phyloP scores from a whole-genome alignment of 441 rosid genomes.

The Erodium moschatum region DNA sequence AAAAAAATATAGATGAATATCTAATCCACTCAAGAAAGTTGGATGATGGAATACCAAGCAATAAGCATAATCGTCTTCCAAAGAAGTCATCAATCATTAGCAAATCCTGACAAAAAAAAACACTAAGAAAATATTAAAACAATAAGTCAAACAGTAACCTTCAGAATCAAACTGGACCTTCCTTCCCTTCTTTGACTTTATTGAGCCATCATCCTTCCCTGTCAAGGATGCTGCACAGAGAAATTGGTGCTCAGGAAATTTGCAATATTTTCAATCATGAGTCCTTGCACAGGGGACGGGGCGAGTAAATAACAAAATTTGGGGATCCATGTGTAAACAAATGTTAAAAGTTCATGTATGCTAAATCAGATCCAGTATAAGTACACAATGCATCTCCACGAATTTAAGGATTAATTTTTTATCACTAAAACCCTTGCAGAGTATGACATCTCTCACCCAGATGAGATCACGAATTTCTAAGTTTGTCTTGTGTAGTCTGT shows the following conservation, averaged over 20 bases:
- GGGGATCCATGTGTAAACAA: too few relatives aligned
- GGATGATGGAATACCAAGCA: not conserved
- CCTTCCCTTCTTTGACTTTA: slow-evolving; percentile 45
- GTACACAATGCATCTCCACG: too few relatives aligned
- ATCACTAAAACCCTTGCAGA: not conserved
- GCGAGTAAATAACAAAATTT: too few relatives aligned
- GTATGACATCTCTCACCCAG: not conserved
- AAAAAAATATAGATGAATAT: slow-evolving; percentile 3
- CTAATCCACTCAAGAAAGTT: not conserved
- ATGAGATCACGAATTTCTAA: not conserved
- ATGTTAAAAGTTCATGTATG: too few relatives aligned
- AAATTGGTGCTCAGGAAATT: slow-evolving; percentile 9
- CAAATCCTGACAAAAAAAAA: not conserved
- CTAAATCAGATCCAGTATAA: too few relatives aligned
- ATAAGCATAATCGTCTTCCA: not conserved
- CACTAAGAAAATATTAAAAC: not conserved
- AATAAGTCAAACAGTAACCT: slow-evolving; percentile 26
- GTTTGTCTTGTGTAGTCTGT: not conserved
- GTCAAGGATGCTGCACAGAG: slow-evolving; percentile 23
- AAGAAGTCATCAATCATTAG: not conserved
- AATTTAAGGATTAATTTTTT: too few relatives aligned
- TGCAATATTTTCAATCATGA: not conserved
- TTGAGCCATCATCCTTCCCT: slow-evolving; percentile 46
- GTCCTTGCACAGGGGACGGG: not conserved
- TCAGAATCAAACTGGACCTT: slow-evolving; percentile 42